These are phyloP conservation scores for Zostera marina DNA, from an alignment of 116 monocot genomes.

Conservation along the genomic window DNA sequence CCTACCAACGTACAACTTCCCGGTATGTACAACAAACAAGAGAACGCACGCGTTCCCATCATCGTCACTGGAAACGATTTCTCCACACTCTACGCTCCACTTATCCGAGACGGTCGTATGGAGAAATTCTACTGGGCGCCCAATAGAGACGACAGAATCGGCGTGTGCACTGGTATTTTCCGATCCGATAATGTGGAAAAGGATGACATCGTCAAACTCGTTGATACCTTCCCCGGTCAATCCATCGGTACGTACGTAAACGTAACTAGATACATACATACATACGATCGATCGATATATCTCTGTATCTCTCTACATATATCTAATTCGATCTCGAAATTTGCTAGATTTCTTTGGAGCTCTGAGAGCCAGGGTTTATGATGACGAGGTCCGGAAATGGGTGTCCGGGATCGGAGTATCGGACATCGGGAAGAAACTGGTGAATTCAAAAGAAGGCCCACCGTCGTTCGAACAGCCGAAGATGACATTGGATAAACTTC, in stretches of 20 bases:
- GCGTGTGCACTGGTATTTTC: slow-evolving; percentile 86
- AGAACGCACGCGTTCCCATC: slow-evolving; percentile 65
- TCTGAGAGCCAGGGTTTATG: slow-evolving; percentile 81
- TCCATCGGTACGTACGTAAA: slow-evolving; percentile 45
- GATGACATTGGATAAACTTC: slow-evolving; percentile 74
- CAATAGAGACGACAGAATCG: slow-evolving; percentile 77
- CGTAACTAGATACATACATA: too few species aligned
- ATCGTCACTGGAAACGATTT: slow-evolving; percentile 95
- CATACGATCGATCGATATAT: too few species aligned
- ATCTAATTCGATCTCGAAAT: too few species aligned
- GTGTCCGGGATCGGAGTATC: slow-evolving; percentile 40
- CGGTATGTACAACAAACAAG: slow-evolving; percentile 75
- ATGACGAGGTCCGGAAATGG: slow-evolving; percentile 95
- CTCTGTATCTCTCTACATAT: too few species aligned
- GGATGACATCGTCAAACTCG: slow-evolving; percentile 54
- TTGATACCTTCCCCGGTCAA: slow-evolving; percentile 88
- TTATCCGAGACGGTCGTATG: slow-evolving; percentile 93
- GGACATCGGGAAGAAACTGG: slow-evolving; percentile 50
- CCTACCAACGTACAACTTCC: slow-evolving; percentile 78
- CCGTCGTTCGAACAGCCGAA: slow-evolving; percentile 62
- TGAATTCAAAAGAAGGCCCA: slow-evolving; percentile 73
- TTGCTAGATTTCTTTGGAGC: slow-evolving; percentile 99
- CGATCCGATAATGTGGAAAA: slow-evolving; percentile 49
- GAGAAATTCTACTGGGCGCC: slow-evolving; percentile 98
- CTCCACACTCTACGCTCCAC: slow-evolving; percentile 84